These are phyloP conservation scores for Melampsora americana DNA, from an alignment of 1,284 basidiomycete genomes.

Conservation along the genomic window DNA sequence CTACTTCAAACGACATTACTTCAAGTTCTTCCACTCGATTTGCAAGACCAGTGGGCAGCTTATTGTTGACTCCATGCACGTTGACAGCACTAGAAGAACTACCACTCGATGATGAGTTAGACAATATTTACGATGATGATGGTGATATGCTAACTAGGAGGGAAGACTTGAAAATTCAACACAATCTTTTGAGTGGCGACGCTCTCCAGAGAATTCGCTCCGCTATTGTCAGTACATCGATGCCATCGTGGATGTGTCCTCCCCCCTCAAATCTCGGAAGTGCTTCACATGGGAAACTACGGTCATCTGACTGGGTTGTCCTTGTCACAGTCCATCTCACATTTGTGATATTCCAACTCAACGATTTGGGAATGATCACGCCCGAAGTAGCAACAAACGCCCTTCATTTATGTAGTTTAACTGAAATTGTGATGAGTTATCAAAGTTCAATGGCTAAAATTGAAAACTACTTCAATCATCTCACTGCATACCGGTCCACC, in stretches of 20 bases:
- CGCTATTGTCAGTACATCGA: too few relatives aligned
- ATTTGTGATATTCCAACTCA: neutral
- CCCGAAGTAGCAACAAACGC: neutral
- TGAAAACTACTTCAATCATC: constrained; percentile 20
- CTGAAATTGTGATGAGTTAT: constrained; percentile 18
- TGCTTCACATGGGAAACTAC: neutral
- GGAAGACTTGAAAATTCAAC: too few relatives aligned
- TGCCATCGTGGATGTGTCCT: neutral
- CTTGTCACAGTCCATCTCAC: neutral
- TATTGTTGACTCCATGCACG: too few relatives aligned
- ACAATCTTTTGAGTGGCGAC: neutral
- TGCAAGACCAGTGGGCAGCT: too few relatives aligned
- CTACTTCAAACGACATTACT: too few relatives aligned
- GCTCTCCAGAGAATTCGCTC: neutral
- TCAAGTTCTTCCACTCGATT: too few relatives aligned
- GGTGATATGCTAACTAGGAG: too few relatives aligned
- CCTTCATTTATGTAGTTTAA: constrained; percentile 9
- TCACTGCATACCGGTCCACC: neutral
- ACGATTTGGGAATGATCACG: neutral
- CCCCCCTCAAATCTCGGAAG: neutral
- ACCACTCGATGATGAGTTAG: neutral
- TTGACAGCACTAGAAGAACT: too few relatives aligned
- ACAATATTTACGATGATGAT: too few relatives aligned
- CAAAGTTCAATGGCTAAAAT: neutral
- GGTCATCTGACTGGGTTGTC: neutral